These are phyloP conservation scores for Suhomyces xylopsoci DNA, from an alignment of 805 yeast genomes.

Conservation along the genomic window DNA sequence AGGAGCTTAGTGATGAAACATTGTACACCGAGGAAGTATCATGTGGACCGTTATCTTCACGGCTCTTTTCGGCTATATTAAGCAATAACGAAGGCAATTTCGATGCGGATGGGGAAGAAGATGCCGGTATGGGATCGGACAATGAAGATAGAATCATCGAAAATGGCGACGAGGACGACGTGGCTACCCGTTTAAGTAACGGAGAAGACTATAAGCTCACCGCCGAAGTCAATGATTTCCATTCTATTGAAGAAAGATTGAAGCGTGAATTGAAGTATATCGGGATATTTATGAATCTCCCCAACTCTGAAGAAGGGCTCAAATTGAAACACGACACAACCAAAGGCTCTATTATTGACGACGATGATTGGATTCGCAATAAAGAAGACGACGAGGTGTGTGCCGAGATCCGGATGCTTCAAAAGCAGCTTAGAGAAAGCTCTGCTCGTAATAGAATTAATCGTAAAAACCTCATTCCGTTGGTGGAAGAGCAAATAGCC, in stretches of 20 bases:
- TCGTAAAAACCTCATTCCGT: slow-evolving; percentile 62
- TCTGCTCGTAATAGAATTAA: slow-evolving; percentile 63
- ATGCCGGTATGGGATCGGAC: slow-evolving; percentile 11
- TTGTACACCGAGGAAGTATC: slow-evolving; percentile 74
- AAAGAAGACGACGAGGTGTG: slow-evolving; percentile 94
- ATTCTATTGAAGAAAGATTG: slow-evolving; percentile 79
- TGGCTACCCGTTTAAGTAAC: slow-evolving; percentile 34
- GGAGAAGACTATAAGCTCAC: slow-evolving; percentile 39
- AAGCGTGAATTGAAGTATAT: slow-evolving; percentile 85
- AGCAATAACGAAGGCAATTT: slow-evolving; percentile 32
- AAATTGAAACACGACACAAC: slow-evolving; percentile 13
- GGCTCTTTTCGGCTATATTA: slow-evolving; percentile 78
- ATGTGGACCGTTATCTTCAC: slow-evolving; percentile 86
- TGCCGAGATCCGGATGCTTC: slow-evolving; percentile 73
- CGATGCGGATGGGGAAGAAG: slow-evolving; percentile 16
- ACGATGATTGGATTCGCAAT: slow-evolving; percentile 70
- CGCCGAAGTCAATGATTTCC: slow-evolving; percentile 61
- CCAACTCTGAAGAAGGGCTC: slow-evolving; percentile 29
- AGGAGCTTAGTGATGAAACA: slow-evolving; percentile 53
- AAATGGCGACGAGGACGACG: slow-evolving; percentile 19
- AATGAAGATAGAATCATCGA: slow-evolving; percentile 8
- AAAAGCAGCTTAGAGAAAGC: slow-evolving; percentile 60
- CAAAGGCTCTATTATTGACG: slow-evolving; percentile 38
- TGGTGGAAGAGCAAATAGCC: slow-evolving; percentile 84
- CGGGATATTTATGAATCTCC: slow-evolving; percentile 75